Base-by-base conservation (phyloP, 148 eudicot species). In the Vaccinium macrocarpon region DNA sequence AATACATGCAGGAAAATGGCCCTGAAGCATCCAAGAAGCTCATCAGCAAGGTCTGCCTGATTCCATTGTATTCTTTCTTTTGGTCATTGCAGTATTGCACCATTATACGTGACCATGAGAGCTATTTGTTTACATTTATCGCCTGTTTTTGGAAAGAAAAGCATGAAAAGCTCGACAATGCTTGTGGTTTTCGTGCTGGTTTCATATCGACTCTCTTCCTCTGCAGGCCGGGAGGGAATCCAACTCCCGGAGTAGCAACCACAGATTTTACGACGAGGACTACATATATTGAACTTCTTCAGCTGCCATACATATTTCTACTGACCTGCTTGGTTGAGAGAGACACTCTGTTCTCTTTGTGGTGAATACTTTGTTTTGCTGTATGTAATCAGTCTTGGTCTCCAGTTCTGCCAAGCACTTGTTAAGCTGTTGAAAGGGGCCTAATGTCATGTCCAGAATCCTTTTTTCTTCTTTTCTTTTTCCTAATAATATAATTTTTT, bases 1-100 rank as follows among this genome's bases (percentile, higher is more conserved):
- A 89, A 82, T 97, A 95, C 87, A 91, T 93, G n/a, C 82, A 89
- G 73, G 92, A 97, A 85, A 84, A 93, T 82, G 97, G 95, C 73
- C 84, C 95, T 5, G 91, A 90, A 86, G 94, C 93, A 78, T 92
- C 93, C 71, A 92, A 88, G 86, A 88, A 92, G 78, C 81, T 91
- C 14, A 89, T 96, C 52, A 84, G 86, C 87, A 84, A 85, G 93
- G 99, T 94, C 87, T 81, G 86, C 49, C 77, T n/a, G 23, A 19
- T 55, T 18, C 14, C 51, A 3, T 53, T 8, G 8, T 29, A 27
- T 56, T 18, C 9, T 79, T 79, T 79, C 23, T 46, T 48, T 16
- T 35, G 5, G 6, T 0, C 16, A 25, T 15, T 27, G n/a, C 23
- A 25, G 35, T 16, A 23, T 50, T 81, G n/a, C 23, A 25, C 53